Base-by-base conservation (phyloP, 805 yeast species). In the Priceomyces castillae region DNA sequence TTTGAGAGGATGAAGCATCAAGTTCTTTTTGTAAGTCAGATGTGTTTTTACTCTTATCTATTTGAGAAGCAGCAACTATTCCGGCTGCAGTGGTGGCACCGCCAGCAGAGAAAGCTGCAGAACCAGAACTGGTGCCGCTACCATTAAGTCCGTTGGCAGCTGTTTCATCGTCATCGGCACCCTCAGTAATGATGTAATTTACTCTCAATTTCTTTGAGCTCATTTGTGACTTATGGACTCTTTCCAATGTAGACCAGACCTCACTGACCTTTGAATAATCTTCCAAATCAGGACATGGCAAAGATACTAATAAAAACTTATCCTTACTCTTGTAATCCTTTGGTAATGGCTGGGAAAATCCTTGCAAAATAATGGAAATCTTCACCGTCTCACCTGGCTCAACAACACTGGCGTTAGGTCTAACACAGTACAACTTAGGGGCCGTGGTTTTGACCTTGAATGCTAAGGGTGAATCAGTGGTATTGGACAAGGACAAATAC, bases 361-460 rank as follows among this genome's bases (percentile, higher is more conserved):
- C 96, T 67, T 90, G 90, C 49, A 89, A 81, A 56, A 89, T 88
- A 56, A 94, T 84, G 37, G 90, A 79, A 41, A 94, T 86, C 43
- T 85, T 80, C 41, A 82, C 67, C 18, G 82, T 64, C 51, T 79
- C 78, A 28, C 95, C 94, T 11, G 98, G 90, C 22, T 73, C 74
- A 44, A 94, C 73, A 28, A 84, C 64, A 12, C 94, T 81, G 46
- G 97, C 92, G 65, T 90, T 94, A 49, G 99, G 99, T 69, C 97
- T 84, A 41, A 94, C 98, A 65, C 96, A 88, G 74, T 90, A 84
- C 65, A 88, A 74, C 65, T 88, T 90, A 48, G 99, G 99, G 7
- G 98, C 97, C 5, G 99, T 94, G 37, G 99, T 92, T 71, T 92
- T 94, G 60, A 94, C 97, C 72, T 94, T 94, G 76, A 89, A 94